Percentiles rank a stretch among this genome's conserved stretches.
phyloP scores from a whole-genome alignment of 2,329 filamentous ascomycete genomes.

The Verticillium alfalfae region DNA sequence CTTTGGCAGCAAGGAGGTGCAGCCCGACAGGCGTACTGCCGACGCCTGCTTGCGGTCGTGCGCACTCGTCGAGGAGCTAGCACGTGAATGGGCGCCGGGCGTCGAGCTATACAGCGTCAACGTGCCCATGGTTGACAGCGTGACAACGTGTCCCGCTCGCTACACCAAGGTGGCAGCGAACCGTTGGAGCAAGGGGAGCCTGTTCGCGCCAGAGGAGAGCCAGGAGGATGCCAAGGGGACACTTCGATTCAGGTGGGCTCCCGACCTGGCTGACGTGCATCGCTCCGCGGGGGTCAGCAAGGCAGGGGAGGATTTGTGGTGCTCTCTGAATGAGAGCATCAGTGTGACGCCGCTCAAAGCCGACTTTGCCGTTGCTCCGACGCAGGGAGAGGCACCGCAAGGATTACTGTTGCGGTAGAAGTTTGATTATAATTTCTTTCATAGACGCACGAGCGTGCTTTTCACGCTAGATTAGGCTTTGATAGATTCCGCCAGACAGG shows the following conservation, averaged over 20 bases:
- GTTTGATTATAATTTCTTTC: background rate
- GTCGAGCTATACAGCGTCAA: slow-evolving; percentile 66
- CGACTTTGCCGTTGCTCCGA: slow-evolving; percentile 8
- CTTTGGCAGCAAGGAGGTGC: slow-evolving; percentile 64
- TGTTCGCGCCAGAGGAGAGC: slow-evolving; percentile 9
- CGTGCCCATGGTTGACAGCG: slow-evolving; percentile 58
- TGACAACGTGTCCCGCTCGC: slow-evolving; percentile 54
- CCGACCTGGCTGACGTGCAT: slow-evolving; percentile 11
- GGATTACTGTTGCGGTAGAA: background rate
- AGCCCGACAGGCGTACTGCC: slow-evolving; percentile 60
- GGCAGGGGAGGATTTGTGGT: slow-evolving; percentile 13
- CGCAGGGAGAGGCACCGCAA: background rate
- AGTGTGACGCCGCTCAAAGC: slow-evolving; percentile 9
- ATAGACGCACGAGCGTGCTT: background rate
- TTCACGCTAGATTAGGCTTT: background rate
- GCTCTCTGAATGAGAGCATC: slow-evolving; percentile 10
- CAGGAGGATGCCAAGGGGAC: slow-evolving; percentile 1
- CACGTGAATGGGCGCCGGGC: slow-evolving; percentile 48
- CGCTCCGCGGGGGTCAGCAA: slow-evolving; percentile 7
- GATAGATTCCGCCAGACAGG: background rate
- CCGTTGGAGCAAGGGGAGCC: slow-evolving; percentile 50
- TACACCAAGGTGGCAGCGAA: slow-evolving; percentile 68
- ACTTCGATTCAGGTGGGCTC: slow-evolving; percentile 10
- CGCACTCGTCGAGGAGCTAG: slow-evolving; percentile 57
- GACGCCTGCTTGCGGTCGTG: slow-evolving; percentile 54